These are phyloP conservation scores for Hamamelis virginiana DNA, from an alignment of 164 flowering plant genomes.

Conservation along the genomic window DNA sequence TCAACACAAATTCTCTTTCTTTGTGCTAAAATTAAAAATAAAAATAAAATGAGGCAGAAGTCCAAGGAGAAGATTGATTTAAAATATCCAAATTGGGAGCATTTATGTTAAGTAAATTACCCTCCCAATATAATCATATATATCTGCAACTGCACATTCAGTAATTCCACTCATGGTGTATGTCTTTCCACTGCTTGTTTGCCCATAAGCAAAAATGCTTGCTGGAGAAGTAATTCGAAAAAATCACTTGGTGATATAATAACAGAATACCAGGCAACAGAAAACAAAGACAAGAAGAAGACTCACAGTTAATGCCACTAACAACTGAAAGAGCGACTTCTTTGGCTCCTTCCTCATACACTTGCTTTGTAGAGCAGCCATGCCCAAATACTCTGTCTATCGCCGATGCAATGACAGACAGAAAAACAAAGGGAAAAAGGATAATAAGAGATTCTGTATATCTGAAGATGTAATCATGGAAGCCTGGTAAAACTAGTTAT, in stretches of 20 bases:
- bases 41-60: neutral
- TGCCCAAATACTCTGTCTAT: slow-evolving; percentile 78
- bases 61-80: neutral
- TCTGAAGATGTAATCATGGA: no score
- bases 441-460: no score
- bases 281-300: slow-evolving; percentile 4
- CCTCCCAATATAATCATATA: slow-evolving; percentile 63
- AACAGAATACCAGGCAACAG: slow-evolving; percentile 1
- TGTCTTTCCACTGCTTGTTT: slow-evolving; percentile 98
- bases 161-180: slow-evolving; percentile 93
- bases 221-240: slow-evolving; percentile 46
- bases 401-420: slow-evolving; percentile 6
- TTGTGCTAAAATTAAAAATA: slow-evolving; percentile 49
- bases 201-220: slow-evolving; percentile 92
- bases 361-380: slow-evolving; percentile 57
- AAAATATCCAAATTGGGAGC: neutral
- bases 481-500: no score
- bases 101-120: slow-evolving; percentile 28
- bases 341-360: slow-evolving; percentile 80
- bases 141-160: slow-evolving; percentile 65
- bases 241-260: slow-evolving; percentile 2
- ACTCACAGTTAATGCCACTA: slow-evolving; percentile 86
- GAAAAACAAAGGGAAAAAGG: neutral
- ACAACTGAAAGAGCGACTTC: slow-evolving; percentile 79
- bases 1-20: slow-evolving; percentile 72